Percentiles rank a stretch among this genome's conserved stretches.
phyloP scores from a whole-genome alignment of 176 grass and related monocot species.

The Musa itinerans region DNA sequence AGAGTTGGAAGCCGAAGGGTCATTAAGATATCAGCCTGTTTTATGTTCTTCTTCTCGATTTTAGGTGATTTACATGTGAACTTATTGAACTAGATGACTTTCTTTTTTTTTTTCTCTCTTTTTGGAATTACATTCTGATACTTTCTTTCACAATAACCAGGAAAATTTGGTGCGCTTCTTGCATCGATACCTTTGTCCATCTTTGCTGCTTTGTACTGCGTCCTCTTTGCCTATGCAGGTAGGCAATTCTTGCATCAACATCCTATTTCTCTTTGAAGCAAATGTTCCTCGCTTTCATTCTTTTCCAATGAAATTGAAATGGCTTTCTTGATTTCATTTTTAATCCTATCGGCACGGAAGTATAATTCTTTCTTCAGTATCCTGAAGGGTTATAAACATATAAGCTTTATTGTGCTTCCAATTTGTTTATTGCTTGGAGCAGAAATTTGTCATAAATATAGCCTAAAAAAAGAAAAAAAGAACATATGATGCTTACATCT shows the following conservation, averaged over 20 bases:
- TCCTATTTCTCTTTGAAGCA: background rate
- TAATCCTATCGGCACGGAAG: background rate
- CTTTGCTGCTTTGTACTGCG: conserved; percentile 73
- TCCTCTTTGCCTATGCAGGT: conserved; percentile 90
- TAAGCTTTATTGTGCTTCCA: background rate
- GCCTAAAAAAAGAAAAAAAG: no score
- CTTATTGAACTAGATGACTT: background rate
- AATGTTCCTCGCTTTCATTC: background rate
- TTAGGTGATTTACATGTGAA: conserved; percentile 38
- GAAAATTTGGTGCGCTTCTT: conserved; percentile 86
- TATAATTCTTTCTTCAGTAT: no score
- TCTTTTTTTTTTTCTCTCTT: background rate
- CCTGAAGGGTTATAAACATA: no score
- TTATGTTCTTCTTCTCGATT: conserved; percentile 95
- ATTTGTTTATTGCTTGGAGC: no score
- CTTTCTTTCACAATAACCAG: conserved; percentile 32
- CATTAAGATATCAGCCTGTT: conserved; percentile 66
- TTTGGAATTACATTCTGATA: background rate
- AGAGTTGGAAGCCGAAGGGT: conserved; percentile 83
- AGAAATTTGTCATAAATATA: no score
- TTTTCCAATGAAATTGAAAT: background rate
- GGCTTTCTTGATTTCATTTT: background rate
- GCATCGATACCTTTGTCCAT: conserved; percentile 84
- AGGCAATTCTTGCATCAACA: conserved; percentile 5
- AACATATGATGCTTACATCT: no score